These are phyloP conservation scores for Claviceps arundinis DNA, from an alignment of 2,329 filamentous ascomycete genomes.

Conservation along the genomic window DNA sequence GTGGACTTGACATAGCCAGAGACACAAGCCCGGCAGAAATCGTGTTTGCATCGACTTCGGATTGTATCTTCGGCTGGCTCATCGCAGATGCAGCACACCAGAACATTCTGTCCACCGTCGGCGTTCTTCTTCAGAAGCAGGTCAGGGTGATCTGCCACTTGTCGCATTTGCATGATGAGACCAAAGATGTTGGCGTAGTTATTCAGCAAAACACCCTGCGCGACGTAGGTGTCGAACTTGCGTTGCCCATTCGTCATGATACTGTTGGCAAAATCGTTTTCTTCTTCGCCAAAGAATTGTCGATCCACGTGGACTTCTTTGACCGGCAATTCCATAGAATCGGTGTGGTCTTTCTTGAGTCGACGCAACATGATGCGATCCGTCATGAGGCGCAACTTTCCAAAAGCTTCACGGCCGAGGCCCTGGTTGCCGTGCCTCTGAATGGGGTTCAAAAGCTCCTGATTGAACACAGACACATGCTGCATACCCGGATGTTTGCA, in stretches of 20 bases:
- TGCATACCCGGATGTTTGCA: slow-evolving; percentile 39
- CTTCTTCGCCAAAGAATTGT: slow-evolving; percentile 92
- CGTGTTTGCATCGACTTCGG: slow-evolving; percentile 81
- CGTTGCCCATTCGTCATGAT: slow-evolving; percentile 89
- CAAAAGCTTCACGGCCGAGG: slow-evolving; percentile 56
- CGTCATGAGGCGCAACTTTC: slow-evolving; percentile 76
- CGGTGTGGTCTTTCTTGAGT: slow-evolving; percentile 83
- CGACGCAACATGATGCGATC: slow-evolving; percentile 92
- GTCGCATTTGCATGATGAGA: slow-evolving; percentile 98
- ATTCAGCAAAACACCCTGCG: slow-evolving; percentile 84
- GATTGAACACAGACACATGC: slow-evolving; percentile 61
- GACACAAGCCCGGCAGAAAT: slow-evolving; percentile 37
- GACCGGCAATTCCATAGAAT: slow-evolving; percentile 90
- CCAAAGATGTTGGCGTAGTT: slow-evolving; percentile 99
- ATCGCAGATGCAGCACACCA: slow-evolving; percentile 91
- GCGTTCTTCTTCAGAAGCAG: slow-evolving; percentile 79
- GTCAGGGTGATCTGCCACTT: slow-evolving; percentile 93
- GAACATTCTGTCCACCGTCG: slow-evolving; percentile 75
- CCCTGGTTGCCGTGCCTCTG: slow-evolving; percentile 47
- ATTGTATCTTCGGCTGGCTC: slow-evolving; percentile 93
- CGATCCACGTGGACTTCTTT: slow-evolving; percentile 88
- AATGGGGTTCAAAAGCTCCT: slow-evolving; percentile 82
- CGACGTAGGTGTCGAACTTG: slow-evolving; percentile 90
- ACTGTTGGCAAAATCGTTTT: slow-evolving; percentile 87
- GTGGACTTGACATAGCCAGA: slow-evolving; percentile 56